phyloP scores from a whole-genome alignment of 805 yeast genomes.

The Lipomyces spencermartinsiae region DNA sequence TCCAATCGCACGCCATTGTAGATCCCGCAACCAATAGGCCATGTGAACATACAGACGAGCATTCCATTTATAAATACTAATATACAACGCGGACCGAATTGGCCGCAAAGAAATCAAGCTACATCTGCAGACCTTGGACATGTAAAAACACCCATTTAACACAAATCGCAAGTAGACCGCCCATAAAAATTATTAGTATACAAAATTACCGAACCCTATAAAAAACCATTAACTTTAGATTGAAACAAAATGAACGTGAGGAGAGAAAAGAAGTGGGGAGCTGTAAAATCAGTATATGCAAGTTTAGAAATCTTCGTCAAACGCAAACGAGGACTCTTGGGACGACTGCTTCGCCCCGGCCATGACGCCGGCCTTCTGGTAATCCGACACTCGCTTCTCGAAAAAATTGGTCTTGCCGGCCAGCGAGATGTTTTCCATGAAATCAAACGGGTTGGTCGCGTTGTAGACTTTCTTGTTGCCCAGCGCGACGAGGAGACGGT shows the following conservation, averaged over 20 bases:
- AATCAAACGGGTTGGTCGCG: constrained; percentile 93
- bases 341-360: constrained; percentile 52
- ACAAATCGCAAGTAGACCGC: background rate
- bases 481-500: constrained; percentile 86
- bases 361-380: constrained; percentile 99
- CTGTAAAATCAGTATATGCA: background rate
- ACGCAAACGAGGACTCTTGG: constrained; percentile 64
- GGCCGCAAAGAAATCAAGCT: background rate
- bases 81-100: background rate
- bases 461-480: constrained; percentile 91
- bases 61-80: background rate
- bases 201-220: background rate
- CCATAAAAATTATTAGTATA: background rate
- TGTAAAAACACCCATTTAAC: background rate
- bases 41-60: background rate
- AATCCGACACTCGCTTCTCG: constrained; percentile 98
- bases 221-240: background rate
- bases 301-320: constrained; percentile 89
- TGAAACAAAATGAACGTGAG: background rate
- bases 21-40: no score
- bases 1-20: no score
- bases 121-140: background rate
- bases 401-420: constrained; percentile 99
- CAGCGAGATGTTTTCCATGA: constrained; percentile 97
- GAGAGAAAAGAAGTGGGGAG: background rate